Evolutionary conservation across 306 rosid species (phyloP).

Genomic region (Quercus engelmannii): DNA sequence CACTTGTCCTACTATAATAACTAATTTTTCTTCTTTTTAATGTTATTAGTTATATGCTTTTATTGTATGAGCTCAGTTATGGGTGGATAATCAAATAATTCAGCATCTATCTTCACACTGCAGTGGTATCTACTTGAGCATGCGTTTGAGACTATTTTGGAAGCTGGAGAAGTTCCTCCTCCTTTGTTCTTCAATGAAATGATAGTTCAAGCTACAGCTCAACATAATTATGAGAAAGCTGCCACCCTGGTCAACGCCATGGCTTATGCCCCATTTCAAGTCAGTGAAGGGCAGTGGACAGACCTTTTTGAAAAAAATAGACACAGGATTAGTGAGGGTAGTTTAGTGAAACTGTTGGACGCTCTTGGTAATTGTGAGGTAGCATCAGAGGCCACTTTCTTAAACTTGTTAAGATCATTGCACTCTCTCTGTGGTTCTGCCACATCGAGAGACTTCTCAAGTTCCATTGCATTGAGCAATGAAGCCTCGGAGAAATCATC

Average conservation of each 20-base stretch:
- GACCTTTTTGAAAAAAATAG: conserved; percentile 48
- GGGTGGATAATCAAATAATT: conserved; percentile 14
- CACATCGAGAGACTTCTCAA: conserved; percentile 25
- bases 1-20: neutral
- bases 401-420: conserved; percentile 59
- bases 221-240: conserved; percentile 54
- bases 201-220: conserved; percentile 60
- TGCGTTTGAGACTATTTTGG: conserved; percentile 73
- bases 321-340: conserved; percentile 42
- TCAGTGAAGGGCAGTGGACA: conserved; percentile 73
- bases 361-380: conserved; percentile 50
- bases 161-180: conserved; percentile 75
- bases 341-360: conserved; percentile 42
- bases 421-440: conserved; percentile 42
- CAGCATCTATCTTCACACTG: conserved; percentile 29
- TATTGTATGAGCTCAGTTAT: neutral
- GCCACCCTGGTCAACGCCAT: conserved; percentile 52
- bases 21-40: neutral
- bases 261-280: conserved; percentile 81
- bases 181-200: conserved; percentile 55
- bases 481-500: conserved; percentile 8
- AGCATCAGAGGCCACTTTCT: conserved; percentile 61
- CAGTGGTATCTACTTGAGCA: conserved; percentile 84
- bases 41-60: neutral
- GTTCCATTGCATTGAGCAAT: conserved; percentile 27